Evolutionary conservation across 345 rosid species (phyloP).

Genomic region (Lepidium didymum): DNA sequence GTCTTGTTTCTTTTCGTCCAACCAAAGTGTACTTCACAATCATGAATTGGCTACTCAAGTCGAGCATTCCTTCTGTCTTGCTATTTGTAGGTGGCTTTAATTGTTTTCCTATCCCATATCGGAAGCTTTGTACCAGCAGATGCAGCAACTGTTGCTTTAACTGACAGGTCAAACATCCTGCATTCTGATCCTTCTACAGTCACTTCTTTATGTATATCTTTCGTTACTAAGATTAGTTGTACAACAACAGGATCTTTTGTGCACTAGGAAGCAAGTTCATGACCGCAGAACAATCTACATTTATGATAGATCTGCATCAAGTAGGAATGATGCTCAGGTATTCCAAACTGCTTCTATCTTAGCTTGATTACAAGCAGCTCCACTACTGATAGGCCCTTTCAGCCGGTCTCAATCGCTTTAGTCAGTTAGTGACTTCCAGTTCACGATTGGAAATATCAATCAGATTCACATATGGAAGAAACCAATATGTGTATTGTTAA

Average conservation of each 20-base stretch:
- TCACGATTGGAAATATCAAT: background rate
- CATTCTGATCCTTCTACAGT: slow-evolving; percentile 16
- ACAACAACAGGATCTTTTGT: slow-evolving; percentile 72
- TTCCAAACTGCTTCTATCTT: background rate
- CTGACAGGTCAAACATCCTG: slow-evolving; percentile 59
- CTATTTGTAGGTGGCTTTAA: slow-evolving; percentile 76
- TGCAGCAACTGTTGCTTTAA: slow-evolving; percentile 85
- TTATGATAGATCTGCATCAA: slow-evolving; percentile 98
- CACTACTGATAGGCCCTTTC: background rate
- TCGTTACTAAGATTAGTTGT: slow-evolving; percentile 15
- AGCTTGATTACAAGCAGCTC: background rate
- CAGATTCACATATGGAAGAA: slow-evolving; percentile 1
- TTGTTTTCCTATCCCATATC: slow-evolving; percentile 90
- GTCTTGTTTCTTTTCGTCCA: slow-evolving; percentile 1
- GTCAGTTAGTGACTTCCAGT: background rate
- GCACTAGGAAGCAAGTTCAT: slow-evolving; percentile 88
- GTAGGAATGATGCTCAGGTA: slow-evolving; percentile 97
- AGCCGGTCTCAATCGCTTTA: background rate
- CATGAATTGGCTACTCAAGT: background rate
- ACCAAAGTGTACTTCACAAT: background rate
- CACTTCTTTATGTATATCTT: background rate
- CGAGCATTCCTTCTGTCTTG: background rate
- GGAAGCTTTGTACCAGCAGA: slow-evolving; percentile 99
- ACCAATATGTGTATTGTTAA: background rate
- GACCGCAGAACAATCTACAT: slow-evolving; percentile 91